Evolutionary conservation across 1,139 yeast species (phyloP), one percentile per base, ranked within the genome.

Genomic region (Diutina pseudorugosa): DNA sequence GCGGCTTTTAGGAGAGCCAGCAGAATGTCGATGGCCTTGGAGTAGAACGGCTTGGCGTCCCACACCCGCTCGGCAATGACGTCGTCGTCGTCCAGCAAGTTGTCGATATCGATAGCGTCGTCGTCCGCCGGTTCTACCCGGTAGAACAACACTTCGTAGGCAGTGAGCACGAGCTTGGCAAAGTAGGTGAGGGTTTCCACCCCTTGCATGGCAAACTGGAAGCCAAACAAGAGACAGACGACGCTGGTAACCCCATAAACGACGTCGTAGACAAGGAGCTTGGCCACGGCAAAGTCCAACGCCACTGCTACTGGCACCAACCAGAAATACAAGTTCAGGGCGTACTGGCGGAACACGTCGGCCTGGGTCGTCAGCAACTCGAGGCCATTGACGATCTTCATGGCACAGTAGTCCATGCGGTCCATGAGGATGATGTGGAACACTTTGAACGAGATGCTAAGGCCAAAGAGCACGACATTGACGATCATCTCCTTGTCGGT

Each of bases 381-480:
- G 6, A 45, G 14, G 27, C 47, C 50, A 47, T 62, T 75, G 69
- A 57, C 56, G 16, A 68, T 63, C 52, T 63, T 62, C 63, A 79
- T 62, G 68, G 64, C 75, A 5, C 79, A 59, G 57, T 70, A 71
- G 50, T 85, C 91, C 53, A 83, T 66, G 51, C 94, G 65, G 60
- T 85, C 93, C 47, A 69, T 67, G 50, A 85, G 66, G 2, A 91
- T 75, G 78, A 94, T 82, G 61, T 89, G 95, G 67, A 85, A 82
- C 3, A 85, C 79, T 61, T 84, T 83, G 61, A 80, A 67, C 54
- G 80, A 77, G 53, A 85, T 63, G 19, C 83, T 66, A 7, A 71
- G 60, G 25, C 76, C 68, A 21, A 74, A 56, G 52, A 80, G 69
- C 52, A 65, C 73, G 63, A 61, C 71, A 59, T 69, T 73, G 53